Evolutionary conservation across 2,329 filamentous ascomycete species (phyloP).

Genomic region (Trichoderma oligosporum): DNA sequence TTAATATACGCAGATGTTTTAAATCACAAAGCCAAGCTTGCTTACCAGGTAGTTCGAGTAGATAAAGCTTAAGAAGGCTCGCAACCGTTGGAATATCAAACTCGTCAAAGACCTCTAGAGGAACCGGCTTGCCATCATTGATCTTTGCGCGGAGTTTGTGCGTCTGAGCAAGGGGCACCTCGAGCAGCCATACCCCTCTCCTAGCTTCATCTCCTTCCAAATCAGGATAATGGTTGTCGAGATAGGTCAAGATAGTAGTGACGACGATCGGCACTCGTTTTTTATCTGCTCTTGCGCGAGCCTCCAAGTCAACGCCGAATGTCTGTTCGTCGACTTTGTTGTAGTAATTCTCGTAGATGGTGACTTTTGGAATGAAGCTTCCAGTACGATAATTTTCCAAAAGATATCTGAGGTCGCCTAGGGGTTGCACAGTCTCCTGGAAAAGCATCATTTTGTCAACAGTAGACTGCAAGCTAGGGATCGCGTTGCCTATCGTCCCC

Average conservation of each 20-base stretch:
- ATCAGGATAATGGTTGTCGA: slow-evolving; percentile 96
- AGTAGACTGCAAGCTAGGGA: slow-evolving; percentile 89
- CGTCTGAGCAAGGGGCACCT: slow-evolving; percentile 79
- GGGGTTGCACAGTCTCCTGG: slow-evolving; percentile 95
- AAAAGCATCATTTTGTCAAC: slow-evolving; percentile 99
- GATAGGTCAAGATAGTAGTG: slow-evolving; percentile 87
- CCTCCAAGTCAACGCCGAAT: slow-evolving; percentile 97
- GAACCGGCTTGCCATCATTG: slow-evolving; percentile 81
- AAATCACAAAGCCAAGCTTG: slow-evolving; percentile 17
- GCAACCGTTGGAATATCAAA: slow-evolving; percentile 95
- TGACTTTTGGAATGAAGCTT: slow-evolving; percentile 83
- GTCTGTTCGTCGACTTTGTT: slow-evolving; percentile 97
- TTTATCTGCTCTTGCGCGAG: slow-evolving; percentile 84
- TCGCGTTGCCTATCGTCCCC: slow-evolving; percentile 94
- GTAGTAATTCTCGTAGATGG: slow-evolving; percentile 98
- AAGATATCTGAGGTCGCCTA: slow-evolving; percentile 85
- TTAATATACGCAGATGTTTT: background rate
- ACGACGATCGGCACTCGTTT: slow-evolving; percentile 92
- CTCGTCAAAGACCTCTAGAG: slow-evolving; percentile 72
- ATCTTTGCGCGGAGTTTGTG: slow-evolving; percentile 79
- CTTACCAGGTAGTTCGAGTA: slow-evolving; percentile 89
- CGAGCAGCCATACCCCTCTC: slow-evolving; percentile 87
- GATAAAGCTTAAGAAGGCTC: slow-evolving; percentile 86
- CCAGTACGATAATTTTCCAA: slow-evolving; percentile 97
- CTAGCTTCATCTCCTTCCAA: slow-evolving; percentile 93